These are phyloP conservation scores for Mycena maculata DNA, from an alignment of 768 basidiomycete genomes.

Conservation along the genomic window DNA sequence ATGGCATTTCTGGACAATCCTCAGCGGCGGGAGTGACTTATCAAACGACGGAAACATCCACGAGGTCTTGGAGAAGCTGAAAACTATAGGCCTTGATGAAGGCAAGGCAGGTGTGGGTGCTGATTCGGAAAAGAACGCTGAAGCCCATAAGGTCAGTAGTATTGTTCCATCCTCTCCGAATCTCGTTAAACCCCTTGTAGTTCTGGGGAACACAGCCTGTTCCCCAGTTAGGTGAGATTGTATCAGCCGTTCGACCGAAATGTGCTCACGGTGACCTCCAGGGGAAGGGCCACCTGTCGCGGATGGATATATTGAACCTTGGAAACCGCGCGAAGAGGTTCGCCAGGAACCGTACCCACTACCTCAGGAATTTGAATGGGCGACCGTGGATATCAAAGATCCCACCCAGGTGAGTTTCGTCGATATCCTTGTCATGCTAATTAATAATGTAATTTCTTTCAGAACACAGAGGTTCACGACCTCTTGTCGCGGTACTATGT, in stretches of 20 bases:
- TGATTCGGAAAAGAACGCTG: conserved; percentile 81
- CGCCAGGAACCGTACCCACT: conserved; percentile 89
- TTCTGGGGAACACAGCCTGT: conserved; percentile 99
- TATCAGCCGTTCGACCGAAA: neutral
- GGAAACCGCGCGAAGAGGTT: conserved; percentile 80
- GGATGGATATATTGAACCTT: conserved; percentile 92
- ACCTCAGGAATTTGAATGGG: conserved; percentile 95
- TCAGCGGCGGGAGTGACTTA: conserved; percentile 63
- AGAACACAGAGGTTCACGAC: conserved; percentile 94
- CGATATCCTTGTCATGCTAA: neutral
- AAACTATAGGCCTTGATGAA: conserved; percentile 87
- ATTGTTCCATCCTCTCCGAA: neutral
- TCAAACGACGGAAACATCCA: conserved; percentile 76
- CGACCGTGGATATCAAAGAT: conserved; percentile 81
- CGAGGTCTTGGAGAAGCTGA: conserved; percentile 78
- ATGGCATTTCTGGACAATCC: conserved; percentile 72
- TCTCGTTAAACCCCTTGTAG: conserved; percentile 50
- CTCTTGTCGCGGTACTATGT: conserved; percentile 94
- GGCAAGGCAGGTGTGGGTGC: conserved; percentile 85
- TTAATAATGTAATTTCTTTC: conserved; percentile 14
- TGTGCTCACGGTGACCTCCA: conserved; percentile 40
- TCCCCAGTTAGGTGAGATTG: conserved; percentile 76
- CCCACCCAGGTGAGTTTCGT: conserved; percentile 68
- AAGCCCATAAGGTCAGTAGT: conserved; percentile 84
- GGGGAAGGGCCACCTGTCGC: conserved; percentile 72